phyloP scores from a whole-genome alignment of 305 asterid genomes.

The Fraxinus baroniana region DNA sequence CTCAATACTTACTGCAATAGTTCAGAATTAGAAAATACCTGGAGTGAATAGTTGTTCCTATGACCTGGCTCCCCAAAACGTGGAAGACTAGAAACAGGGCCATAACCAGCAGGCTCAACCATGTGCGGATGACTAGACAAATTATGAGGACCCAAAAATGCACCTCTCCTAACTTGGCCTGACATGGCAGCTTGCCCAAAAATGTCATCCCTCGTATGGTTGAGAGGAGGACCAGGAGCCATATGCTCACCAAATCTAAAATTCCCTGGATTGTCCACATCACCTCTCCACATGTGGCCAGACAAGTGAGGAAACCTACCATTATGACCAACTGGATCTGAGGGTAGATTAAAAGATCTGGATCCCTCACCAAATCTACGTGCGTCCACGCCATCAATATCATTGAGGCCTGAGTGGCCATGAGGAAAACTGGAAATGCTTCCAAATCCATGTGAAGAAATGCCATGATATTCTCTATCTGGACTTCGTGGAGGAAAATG shows the following conservation, averaged over 20 bases:
- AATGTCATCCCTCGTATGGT: conserved; percentile 41
- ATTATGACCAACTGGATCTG: conserved; percentile 53
- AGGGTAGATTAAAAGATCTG: conserved; percentile 44
- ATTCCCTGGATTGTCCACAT: conserved; percentile 50
- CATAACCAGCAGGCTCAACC: conserved; percentile 51
- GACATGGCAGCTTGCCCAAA: conserved; percentile 55
- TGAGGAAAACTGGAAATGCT: conserved; percentile 37
- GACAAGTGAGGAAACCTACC: conserved; percentile 51
- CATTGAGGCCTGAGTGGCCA: conserved; percentile 42
- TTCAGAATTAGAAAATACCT: conserved; percentile 50
- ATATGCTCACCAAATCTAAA: conserved; percentile 59
- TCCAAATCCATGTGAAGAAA: conserved; percentile 51
- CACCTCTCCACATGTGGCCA: conserved; percentile 56
- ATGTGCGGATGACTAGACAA: conserved; percentile 42
- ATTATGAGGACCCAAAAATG: conserved; percentile 50
- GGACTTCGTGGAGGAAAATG: conserved; percentile 51
- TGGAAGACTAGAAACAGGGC: conserved; percentile 48
- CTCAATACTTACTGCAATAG: conserved; percentile 48
- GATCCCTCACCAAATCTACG: conserved; percentile 63
- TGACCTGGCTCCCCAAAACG: conserved; percentile 63
- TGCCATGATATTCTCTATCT: conserved; percentile 52
- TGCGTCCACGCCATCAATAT: conserved; percentile 51
- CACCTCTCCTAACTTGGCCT: conserved; percentile 45
- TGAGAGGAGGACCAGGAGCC: conserved; percentile 42
- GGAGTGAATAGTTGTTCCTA: conserved; percentile 58